Evolutionary conservation across 2,329 filamentous ascomycete genomes (phyloP), one percentile per base, ranked within the genome.

Genomic region (Ustulina deusta): DNA sequence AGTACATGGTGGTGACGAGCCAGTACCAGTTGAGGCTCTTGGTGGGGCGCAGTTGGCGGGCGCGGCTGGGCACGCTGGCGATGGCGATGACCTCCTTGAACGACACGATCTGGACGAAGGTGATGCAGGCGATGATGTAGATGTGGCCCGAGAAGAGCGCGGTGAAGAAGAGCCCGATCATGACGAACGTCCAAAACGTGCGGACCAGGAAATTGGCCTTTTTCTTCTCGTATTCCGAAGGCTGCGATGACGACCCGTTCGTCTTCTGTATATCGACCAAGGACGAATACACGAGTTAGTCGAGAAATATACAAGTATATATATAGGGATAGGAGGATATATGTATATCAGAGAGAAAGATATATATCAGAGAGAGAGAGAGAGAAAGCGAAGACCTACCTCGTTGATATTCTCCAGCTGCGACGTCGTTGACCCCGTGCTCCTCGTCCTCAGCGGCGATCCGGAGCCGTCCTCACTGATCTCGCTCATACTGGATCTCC

Each of bases 11-110:
- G 29, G 93, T 93, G n/a, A 94, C 96, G 61, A 99, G 87, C 85
- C 97, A 99, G 81, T 99, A 99, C 96, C 96, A 99, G 82, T 98
- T 98, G 75, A 99, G 85, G 73, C 93, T 94, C 84, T 97, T 97
- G 72, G 95, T 97, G 75, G 97, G 97, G 66, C 92, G 92, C 69
- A 99, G 86, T 78, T 95, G 93, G 77, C 95, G 91, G 71, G 94
- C 94, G 76, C 92, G 90, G 80, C 93, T 97, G 61, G 96, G 94
- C 7, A 98, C 93, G 79, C 95, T 97, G 74, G 95, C 92, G 76
- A 99, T 98, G 71, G 95, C 94, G 78, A 99, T 98, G 76, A 99
- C 96, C 82, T 99, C 96, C 84, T 97, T 98, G 89, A 98, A 99
- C 64, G 93, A 97, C 74, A 99, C 88, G 79, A 99, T 95, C 82